Evolutionary conservation across 2,329 filamentous ascomycete species (phyloP).

Genomic region (Colletotrichum falcatum): DNA sequence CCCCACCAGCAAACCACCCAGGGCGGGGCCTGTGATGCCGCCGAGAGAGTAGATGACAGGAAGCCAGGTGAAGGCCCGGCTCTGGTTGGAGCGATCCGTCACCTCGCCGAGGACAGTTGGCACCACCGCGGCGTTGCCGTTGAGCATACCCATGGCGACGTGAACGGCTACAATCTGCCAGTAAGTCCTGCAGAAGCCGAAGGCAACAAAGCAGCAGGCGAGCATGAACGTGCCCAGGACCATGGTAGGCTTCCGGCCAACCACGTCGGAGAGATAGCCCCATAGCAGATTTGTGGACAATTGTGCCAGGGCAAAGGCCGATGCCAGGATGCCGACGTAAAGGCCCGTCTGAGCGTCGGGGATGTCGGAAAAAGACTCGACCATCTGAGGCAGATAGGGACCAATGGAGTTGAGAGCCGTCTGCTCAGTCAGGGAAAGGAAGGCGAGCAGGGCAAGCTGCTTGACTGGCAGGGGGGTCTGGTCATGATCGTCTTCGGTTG

Average conservation of each 20-base stretch:
- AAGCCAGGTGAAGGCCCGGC: slow-evolving; percentile 90
- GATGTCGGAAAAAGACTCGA: slow-evolving; percentile 85
- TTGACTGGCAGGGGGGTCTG: slow-evolving; percentile 83
- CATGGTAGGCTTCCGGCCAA: slow-evolving; percentile 86
- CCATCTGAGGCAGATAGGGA: slow-evolving; percentile 95
- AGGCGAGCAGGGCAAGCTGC: slow-evolving; percentile 86
- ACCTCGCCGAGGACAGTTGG: slow-evolving; percentile 95
- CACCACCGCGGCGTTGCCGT: slow-evolving; percentile 94
- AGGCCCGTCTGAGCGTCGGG: slow-evolving; percentile 78
- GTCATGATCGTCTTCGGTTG: slow-evolving; percentile 54
- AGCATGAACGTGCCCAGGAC: slow-evolving; percentile 86
- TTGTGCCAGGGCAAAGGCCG: slow-evolving; percentile 91
- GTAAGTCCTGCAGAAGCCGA: slow-evolving; percentile 86
- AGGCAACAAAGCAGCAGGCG: slow-evolving; percentile 82
- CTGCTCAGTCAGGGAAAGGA: slow-evolving; percentile 93
- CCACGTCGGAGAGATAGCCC: slow-evolving; percentile 84
- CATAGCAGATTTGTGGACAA: slow-evolving; percentile 92
- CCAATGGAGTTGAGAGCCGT: slow-evolving; percentile 97
- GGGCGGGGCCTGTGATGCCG: slow-evolving; percentile 89
- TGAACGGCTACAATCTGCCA: slow-evolving; percentile 91
- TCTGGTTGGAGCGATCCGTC: slow-evolving; percentile 95
- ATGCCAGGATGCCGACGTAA: slow-evolving; percentile 92
- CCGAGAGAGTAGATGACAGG: slow-evolving; percentile 97
- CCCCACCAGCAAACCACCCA: slow-evolving; percentile 88
- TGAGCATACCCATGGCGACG: slow-evolving; percentile 89